phyloP scores from a whole-genome alignment of 2,329 filamentous ascomycete genomes.

The Leptographium wingfieldii region DNA sequence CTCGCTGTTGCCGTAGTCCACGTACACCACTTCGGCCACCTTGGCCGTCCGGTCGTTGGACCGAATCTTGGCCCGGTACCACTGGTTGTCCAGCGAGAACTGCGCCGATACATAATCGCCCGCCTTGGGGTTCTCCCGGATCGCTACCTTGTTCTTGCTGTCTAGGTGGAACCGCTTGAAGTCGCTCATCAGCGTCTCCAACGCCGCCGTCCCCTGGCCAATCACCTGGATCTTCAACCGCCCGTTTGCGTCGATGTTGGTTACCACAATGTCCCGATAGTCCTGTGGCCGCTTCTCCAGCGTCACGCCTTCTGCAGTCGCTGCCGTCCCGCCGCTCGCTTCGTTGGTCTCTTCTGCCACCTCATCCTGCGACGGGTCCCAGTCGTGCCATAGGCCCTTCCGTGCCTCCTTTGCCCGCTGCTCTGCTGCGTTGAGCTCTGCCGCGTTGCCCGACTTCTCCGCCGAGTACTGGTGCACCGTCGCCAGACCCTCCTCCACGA shows the following conservation, averaged over 20 bases:
- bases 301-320: slow-evolving; percentile 35
- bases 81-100: slow-evolving; percentile 79
- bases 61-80: slow-evolving; percentile 87
- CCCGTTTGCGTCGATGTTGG: slow-evolving; percentile 72
- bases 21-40: slow-evolving; percentile 80
- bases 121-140: slow-evolving; percentile 69
- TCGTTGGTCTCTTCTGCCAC: slow-evolving; percentile 39
- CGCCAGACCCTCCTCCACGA: slow-evolving; percentile 89
- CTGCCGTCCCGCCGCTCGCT: slow-evolving; percentile 34
- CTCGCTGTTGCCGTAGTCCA: slow-evolving; percentile 95
- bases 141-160: slow-evolving; percentile 61
- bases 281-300: slow-evolving; percentile 59
- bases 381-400: slow-evolving; percentile 87
- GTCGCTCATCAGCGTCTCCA: slow-evolving; percentile 79
- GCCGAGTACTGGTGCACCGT: slow-evolving; percentile 90
- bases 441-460: slow-evolving; percentile 83
- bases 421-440: slow-evolving; percentile 79
- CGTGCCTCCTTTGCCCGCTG: slow-evolving; percentile 76
- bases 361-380: slow-evolving; percentile 78
- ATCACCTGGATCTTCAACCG: slow-evolving; percentile 86
- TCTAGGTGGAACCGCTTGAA: slow-evolving; percentile 88
- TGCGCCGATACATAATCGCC: slow-evolving; percentile 86
- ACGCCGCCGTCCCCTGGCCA: slow-evolving; percentile 69
- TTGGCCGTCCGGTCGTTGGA: slow-evolving; percentile 86
- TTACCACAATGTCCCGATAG: slow-evolving; percentile 89